phyloP scores from a whole-genome alignment of 164 flowering plant species.

The Tetrastigma voinierianum region DNA sequence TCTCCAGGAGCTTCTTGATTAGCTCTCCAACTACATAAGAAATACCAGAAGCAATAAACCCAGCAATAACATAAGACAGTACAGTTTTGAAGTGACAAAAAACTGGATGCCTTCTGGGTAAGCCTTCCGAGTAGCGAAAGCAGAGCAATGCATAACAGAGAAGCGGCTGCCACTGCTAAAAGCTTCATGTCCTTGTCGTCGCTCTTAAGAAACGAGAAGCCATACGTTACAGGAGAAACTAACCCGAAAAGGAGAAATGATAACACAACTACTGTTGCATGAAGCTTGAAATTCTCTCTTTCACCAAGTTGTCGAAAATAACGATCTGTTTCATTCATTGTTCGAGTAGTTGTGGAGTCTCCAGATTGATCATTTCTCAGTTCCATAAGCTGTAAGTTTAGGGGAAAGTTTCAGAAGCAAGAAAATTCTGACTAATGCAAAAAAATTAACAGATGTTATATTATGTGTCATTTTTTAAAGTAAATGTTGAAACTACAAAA shows the following conservation, averaged over 20 bases:
- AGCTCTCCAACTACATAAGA: constrained; percentile 45
- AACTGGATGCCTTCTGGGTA: constrained; percentile 29
- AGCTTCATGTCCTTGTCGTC: constrained; percentile 42
- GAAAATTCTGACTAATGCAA: neutral
- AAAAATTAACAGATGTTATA: neutral
- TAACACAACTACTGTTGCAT: neutral
- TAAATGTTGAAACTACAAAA: too few relatives aligned
- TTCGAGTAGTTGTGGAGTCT: neutral
- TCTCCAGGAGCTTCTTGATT: constrained; percentile 27
- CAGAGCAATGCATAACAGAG: constrained; percentile 40
- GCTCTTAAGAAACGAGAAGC: constrained; percentile 36
- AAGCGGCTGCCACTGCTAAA: constrained; percentile 35
- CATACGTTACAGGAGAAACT: constrained; percentile 33
- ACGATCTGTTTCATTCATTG: neutral
- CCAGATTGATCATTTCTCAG: neutral
- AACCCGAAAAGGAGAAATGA: constrained; percentile 30
- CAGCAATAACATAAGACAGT: constrained; percentile 23
- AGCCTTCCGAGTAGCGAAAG: constrained; percentile 52
- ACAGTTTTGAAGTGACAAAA: constrained; percentile 34
- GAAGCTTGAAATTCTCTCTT: neutral
- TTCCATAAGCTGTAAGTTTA: neutral
- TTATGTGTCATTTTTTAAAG: too few relatives aligned
- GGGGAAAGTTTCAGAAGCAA: neutral
- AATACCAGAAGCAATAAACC: constrained; percentile 35
- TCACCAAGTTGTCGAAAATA: neutral